Base-by-base conservation (phyloP, 1,284 basidiomycete genomes). In the Trichosporon ovoides region DNA sequence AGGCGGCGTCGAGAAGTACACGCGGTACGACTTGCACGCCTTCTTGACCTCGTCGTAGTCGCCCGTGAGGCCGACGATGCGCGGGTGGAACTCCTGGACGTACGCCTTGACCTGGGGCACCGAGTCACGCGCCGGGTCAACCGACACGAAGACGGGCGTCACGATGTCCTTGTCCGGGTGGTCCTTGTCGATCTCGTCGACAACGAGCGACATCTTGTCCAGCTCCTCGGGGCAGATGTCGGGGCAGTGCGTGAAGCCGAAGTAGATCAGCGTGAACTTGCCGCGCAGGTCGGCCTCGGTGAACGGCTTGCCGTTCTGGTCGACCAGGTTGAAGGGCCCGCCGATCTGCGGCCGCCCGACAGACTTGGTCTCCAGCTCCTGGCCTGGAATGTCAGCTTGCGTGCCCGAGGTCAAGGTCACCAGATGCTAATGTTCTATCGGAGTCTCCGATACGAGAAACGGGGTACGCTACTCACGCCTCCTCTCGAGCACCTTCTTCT, bases 151-250 rank as follows among this genome's bases (percentile, higher is more conserved):
- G 46, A 98, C 81, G 3, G 95, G 94, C 63, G 87, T 85, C 34
- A 82, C 76, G 56, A 87, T 81, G 12, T 82, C 62, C 2, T 83
- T 84, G 43, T 22, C 43, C 4, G 43, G 43, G 65, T 85, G 80
- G 56, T 84, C 78, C 63, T 86, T 83, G 70, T 91, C 90, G 87
- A 79, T 56, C 55, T 58, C 79, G 38, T 88, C 81, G 34, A 98
- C 83, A n/a, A 94, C 87, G 1, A 80, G 82, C 19, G 87, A 86
- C 82, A 98, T 87, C 81, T 98, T 98, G 81, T 98, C 95, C 33
- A 99, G 82, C 78, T 98, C 95, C 63, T 96, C 91, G 2, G 95
- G 95, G 75, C 95, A 99, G 61, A 99, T 98, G 77, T 99, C 96
- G 3, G 95, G 96, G 75, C 93, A 96, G 77, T 96, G 93, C 33